Base-by-base conservation (phyloP, 257 asterid species). In the Voacanga thouarsii region DNA sequence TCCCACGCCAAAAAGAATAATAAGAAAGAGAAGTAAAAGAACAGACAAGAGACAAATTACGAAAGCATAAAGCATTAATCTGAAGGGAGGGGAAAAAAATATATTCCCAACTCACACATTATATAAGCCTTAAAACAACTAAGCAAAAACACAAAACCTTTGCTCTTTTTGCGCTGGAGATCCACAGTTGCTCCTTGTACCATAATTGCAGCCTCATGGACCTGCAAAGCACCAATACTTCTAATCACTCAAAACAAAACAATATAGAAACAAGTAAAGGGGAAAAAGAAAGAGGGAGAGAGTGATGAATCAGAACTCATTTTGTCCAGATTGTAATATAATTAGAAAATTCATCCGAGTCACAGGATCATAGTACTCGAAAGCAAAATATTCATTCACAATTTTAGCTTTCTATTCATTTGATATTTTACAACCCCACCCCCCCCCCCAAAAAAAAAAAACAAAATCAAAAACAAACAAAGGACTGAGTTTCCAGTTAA, bases 111-210 rank as follows among this genome's bases (percentile, higher is more conserved):
- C 37, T 12, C 30, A 81, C 45, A 51, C 7, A 56, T 74, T 28
- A 59, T 23, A 21, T 9, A 55, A 41, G 39, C 56, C 15, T 14
- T 53, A 16, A 53, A 53, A 53, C 59, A 77, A 47, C 63, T 19
- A 39, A 33, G 37, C 37, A 33, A 33, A 66, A 33, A 12, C 19
- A 33, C 21, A 53, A 81, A 43, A 94, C 99, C 99, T 96, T 92
- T 92, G 89, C 89, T 92, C 90, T 88, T 96, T 86, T 87, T 93
- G 53, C 99, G 88, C 94, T 96, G 99, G 85, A 88, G 85, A 89
- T 96, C 99, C 74, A 96, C 97, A 60, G 92, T 89, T 86, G 93
- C 93, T 78, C 99, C 98, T 80, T 90, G 98, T 79, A 89, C 86
- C 97, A 88, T 88, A 51, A 80, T 47, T 23, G 95, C 96, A 83